Percentiles rank a stretch among this genome's conserved stretches.
Evolutionary conservation across 2,329 filamentous ascomycete genomes (phyloP).

Genomic region (Catunica adiposa): DNA sequence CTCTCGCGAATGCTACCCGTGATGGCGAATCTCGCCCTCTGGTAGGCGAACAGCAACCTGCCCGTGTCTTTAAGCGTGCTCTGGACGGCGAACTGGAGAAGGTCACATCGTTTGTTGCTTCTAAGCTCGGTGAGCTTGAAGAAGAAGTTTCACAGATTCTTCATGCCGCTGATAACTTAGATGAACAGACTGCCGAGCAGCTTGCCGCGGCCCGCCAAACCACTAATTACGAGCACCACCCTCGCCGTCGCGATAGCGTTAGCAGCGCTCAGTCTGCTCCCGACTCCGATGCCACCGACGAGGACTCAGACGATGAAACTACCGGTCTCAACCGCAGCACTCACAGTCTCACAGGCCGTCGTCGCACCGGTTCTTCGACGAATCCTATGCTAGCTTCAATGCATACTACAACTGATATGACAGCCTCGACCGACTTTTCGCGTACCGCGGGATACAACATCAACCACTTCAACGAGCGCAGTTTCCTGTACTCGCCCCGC

Average conservation of each 20-base stretch:
- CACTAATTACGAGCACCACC: constrained; percentile 16
- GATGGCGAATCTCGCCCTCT: constrained; percentile 79
- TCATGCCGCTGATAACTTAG: constrained; percentile 52
- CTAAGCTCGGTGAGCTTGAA: constrained; percentile 78
- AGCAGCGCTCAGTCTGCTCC: constrained; percentile 33
- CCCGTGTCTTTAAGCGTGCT: constrained; percentile 63
- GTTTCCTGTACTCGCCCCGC: constrained; percentile 46
- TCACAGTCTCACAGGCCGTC: constrained; percentile 22
- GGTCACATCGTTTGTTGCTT: constrained; percentile 74
- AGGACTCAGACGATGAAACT: constrained; percentile 45
- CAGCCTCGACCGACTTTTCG: constrained; percentile 42
- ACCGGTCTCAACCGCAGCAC: constrained; percentile 34
- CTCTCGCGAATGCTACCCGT: constrained; percentile 34
- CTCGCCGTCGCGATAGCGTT: constrained; percentile 21
- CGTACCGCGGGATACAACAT: constrained; percentile 48
- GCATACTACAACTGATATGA: constrained; percentile 37
- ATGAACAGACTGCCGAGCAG: constrained; percentile 38
- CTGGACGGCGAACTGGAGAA: constrained; percentile 87
- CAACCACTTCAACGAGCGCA: constrained; percentile 66
- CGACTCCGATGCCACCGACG: constrained; percentile 38
- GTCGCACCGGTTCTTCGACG: background rate
- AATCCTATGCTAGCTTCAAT: constrained; percentile 18
- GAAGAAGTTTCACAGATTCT: constrained; percentile 66
- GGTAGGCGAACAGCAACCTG: constrained; percentile 56
- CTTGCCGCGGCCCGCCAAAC: constrained; percentile 21